A percentile compares a stretch with the other conserved stretches of the same genome.
Evolutionary conservation across 805 yeast genomes (phyloP).

Genomic region (Sugiyamaella chiloensis): DNA sequence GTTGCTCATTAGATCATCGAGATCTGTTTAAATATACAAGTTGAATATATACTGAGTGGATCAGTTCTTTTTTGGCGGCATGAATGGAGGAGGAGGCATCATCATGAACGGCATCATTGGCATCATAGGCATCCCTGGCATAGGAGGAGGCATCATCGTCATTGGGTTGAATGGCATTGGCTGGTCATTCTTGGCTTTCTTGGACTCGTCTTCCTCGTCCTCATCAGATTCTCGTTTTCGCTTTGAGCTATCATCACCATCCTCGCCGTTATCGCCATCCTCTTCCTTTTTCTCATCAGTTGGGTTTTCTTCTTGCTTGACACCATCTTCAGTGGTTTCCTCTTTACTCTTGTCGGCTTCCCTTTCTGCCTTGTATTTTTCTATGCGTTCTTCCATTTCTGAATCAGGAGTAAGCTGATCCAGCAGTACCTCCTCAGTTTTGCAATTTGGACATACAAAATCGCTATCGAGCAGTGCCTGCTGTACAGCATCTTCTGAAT

Average conservation of each 20-base stretch:
- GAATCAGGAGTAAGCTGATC: constrained; percentile 66
- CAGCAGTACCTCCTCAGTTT: constrained; percentile 64
- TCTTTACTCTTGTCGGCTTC: constrained; percentile 13
- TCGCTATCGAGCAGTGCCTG: constrained; percentile 71
- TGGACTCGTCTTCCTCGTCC: constrained; percentile 2
- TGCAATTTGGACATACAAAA: constrained; percentile 88
- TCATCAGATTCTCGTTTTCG: constrained; percentile 4
- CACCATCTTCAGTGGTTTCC: neutral
- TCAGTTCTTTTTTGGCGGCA: no score
- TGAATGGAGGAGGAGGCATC: no score
- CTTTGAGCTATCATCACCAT: neutral
- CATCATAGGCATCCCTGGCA: constrained; percentile 19
- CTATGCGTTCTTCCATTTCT: constrained; percentile 54
- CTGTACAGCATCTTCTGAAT: constrained; percentile 63
- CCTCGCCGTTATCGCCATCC: constrained; percentile 3
- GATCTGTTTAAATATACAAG: no score
- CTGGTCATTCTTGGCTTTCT: constrained; percentile 8
- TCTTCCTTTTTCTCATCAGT: neutral
- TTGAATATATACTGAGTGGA: no score
- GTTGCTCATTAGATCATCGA: no score
- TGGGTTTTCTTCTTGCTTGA: neutral
- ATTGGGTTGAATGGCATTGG: constrained; percentile 2
- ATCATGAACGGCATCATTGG: constrained; percentile 18
- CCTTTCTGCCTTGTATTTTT: constrained; percentile 36
- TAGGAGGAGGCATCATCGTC: constrained; percentile 6